Base-by-base conservation (phyloP, 768 basidiomycete species). In the Melanogaster broomeanus region DNA sequence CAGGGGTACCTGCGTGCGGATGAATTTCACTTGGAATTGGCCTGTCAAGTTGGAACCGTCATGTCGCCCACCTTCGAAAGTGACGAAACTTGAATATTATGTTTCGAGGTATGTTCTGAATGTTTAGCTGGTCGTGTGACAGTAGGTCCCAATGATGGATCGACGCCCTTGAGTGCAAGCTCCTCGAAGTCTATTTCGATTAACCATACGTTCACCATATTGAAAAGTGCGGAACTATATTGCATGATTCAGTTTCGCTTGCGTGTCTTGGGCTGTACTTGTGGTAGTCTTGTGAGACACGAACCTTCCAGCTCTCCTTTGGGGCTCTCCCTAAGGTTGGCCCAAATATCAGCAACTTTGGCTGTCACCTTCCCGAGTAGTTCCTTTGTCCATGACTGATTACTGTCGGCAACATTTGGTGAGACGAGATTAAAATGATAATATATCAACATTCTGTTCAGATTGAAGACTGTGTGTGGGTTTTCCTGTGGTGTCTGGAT, bases 181-280 rank as follows among this genome's bases (percentile, higher is more conserved):
- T 93, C 90, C 67, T 92, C 90, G 57, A 90, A 91, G 45, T 90
- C 90, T 54, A 90, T 74, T n/a, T 19, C 79, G 75, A 67, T 90
- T 86, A 19, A 85, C 74, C 2, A 90, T 65, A 19, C 80, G 80
- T 71, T 90, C 85, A 22, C 90, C 90, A 34, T 77, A 70, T 56
- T 78, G 69, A 62, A 83, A 87, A 12, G 80, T 71, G 65, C 76
- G 82, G 24, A 80, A 65, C 89, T 91, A 55, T 18, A 46, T 45
- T 46, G 33, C 34, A 49, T 55, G 42, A 39, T 42, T 50, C 39
- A 25, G 57, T 31, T 8, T 45, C 22, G 18, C 13, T 12, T 37
- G 18, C 51, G 27, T 30, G 12, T 15, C 42, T 27, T 31, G 38
- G 18, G 31, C 33, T 8, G 33, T 24, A 13, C 18, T 19, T 31